These are phyloP conservation scores for Phytopythium boreale DNA, from an alignment of 352 stramenopile genomes.

Conservation along the genomic window DNA sequence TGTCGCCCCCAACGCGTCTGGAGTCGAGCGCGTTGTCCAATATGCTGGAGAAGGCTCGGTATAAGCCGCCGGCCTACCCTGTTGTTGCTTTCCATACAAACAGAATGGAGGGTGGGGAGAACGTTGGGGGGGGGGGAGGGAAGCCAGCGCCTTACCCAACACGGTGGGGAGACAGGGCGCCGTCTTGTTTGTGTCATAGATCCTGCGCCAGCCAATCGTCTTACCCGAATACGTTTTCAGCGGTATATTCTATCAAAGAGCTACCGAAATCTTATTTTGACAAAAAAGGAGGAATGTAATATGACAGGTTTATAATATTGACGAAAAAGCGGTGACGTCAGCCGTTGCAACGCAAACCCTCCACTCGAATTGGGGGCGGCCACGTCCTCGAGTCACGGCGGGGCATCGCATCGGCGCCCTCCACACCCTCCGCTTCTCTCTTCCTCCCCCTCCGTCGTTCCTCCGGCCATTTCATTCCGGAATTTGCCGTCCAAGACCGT, in stretches of 20 bases:
- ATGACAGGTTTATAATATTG: constrained; percentile 8
- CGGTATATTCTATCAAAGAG: constrained; percentile 1
- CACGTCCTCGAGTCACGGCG: not conserved
- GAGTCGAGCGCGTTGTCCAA: not conserved
- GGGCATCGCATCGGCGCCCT: not conserved
- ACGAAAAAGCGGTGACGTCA: constrained; percentile 20
- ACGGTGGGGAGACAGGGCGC: constrained; percentile 6
- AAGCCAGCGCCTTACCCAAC: constrained; percentile 8
- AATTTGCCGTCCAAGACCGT: constrained; percentile 44
- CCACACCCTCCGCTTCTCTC: not conserved
- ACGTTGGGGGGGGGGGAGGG: too few relatives aligned
- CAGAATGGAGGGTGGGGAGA: not conserved
- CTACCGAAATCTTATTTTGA: not conserved
- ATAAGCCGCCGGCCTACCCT: not conserved
- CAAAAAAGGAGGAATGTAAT: not conserved
- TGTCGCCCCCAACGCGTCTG: not conserved
- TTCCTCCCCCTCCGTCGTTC: not conserved
- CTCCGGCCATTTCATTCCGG: constrained; percentile 43
- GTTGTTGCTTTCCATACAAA: not conserved
- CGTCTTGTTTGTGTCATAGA: constrained; percentile 8
- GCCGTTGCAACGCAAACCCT: constrained; percentile 7
- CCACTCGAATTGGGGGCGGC: not conserved
- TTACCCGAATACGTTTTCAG: constrained; percentile 1
- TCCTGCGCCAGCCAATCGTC: constrained; percentile 4
- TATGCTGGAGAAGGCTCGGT: not conserved